Evolutionary conservation across 345 rosid species (phyloP), one percentile per base, ranked within the genome.

Genomic region (Viola odorata): DNA sequence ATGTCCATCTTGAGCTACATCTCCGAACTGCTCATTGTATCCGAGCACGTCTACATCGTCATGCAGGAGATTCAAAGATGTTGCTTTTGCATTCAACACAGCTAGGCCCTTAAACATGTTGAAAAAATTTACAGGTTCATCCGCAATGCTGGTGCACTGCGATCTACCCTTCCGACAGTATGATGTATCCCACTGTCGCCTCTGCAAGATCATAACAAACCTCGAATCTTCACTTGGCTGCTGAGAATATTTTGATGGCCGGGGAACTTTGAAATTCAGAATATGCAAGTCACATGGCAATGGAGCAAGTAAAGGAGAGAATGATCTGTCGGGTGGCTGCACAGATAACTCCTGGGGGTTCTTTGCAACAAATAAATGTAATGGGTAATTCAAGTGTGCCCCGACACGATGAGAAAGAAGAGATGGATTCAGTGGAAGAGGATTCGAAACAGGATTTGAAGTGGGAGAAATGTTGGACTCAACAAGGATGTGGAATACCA

Each of bases 261-360:
- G 81, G 1, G 96, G 91, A 60, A 88, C 95, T 73, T 94, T 94
- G 23, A 94, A 78, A 70, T 78, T 88, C 64, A 94, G 95, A 5
- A 94, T 75, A 72, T 94, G 99, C 66, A 94, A 66, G 70, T 90
- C 97, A 68, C 99, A 94, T 0, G 99, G 99, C 55, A 86, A 63
- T 39, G 91, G 70, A 70, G 80, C 72, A 53, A 87, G 72, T 66
- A 94, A 68, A 70, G 99, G 92, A 44, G 95, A 75, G 72, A 90
- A 86, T 0, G 89, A 61, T 69, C 78, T 71, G 0, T 73, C 62
- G 0, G 76, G 73, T 14, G 86, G 80, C 67, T 66, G 91, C 53
- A 73, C 74, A 1, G 95, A 78, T 66, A 80, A 68, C 58, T 86
- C 89, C 67, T 85, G 91, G 7, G 84, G 73, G 54, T 74, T 88